Base-by-base conservation (phyloP, 371 early-diverging fungal species). In the Enterocytospora artemiae region DNA sequence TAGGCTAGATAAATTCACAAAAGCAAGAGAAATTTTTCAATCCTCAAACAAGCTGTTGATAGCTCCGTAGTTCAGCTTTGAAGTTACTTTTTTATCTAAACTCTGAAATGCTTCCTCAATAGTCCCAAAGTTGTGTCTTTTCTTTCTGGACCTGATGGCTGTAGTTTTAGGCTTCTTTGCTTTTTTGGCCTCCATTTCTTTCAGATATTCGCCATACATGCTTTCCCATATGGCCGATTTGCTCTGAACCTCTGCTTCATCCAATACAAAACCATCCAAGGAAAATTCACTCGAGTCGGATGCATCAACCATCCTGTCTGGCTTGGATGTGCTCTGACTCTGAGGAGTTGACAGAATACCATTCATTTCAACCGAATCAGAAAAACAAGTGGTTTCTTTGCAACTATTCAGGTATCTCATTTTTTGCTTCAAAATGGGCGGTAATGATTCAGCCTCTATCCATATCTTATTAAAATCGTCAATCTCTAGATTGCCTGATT, bases 391-490 rank as follows among this genome's bases (percentile, higher is more conserved):
- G 5, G 16, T n/a, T n/a, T n/a, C n/a, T n/a, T n/a, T n/a, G 5
- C 20, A 51, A 12, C 46, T 3, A 45, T 54, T 25, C 2, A 27
- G 34, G 31, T 37, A 14, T 20, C 56, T n/a, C 12, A 18, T 16
- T 30, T 7, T 7, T 75, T 49, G 72, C 54, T 66, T 71, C 4
- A 72, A 25, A 32, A 67, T 82, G 0, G 95, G 95, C 5, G 96
- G 94, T 67, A 93, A 89, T 22, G 83, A 84, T 16, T 84, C 82
- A 54, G 83, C 85, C 63, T 88, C 90, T 24, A 93, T 81, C 89
- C 88, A 89, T 51, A 89, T 73, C 22, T 81, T 82, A 65, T 87
- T 83, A 72, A 95, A 95, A 65, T 94, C 90, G 2, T 82, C 76
- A 1, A 90, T 86, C 1, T 87, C 82, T n/a, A 96, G 77, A 31